Evolutionary conservation across 2,329 filamentous ascomycete species (phyloP).

Genomic region (Cadophora luteo-olivacea): DNA sequence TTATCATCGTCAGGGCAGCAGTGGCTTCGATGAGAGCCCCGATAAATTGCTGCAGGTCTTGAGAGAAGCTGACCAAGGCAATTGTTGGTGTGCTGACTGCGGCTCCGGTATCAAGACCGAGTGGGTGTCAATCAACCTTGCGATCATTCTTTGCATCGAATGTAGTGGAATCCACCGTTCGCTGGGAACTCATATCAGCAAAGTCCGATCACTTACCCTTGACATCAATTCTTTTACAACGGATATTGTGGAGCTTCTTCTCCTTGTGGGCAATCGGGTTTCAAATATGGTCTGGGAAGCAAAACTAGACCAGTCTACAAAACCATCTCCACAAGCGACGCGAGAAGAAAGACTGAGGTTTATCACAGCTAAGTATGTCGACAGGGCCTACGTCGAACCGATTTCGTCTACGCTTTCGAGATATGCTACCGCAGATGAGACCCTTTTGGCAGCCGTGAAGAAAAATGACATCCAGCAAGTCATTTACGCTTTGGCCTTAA

Average conservation of each 20-base stretch:
- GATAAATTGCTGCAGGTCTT: slow-evolving; percentile 87
- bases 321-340: slow-evolving; percentile 78
- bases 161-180: slow-evolving; percentile 98
- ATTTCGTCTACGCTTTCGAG: slow-evolving; percentile 77
- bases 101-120: slow-evolving; percentile 91
- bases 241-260: slow-evolving; percentile 92
- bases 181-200: slow-evolving; percentile 95
- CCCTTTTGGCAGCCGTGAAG: slow-evolving; percentile 90
- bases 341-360: slow-evolving; percentile 92
- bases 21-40: slow-evolving; percentile 79
- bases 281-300: slow-evolving; percentile 98
- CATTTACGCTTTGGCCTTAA: slow-evolving; percentile 85
- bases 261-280: slow-evolving; percentile 90
- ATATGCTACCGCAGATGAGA: slow-evolving; percentile 83
- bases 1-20: slow-evolving; percentile 72
- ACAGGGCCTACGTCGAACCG: slow-evolving; percentile 80
- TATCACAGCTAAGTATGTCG: slow-evolving; percentile 94
- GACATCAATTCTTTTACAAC: slow-evolving; percentile 96
- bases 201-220: slow-evolving; percentile 91
- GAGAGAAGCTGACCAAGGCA: slow-evolving; percentile 89
- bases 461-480: slow-evolving; percentile 95
- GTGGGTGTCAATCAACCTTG: slow-evolving; percentile 98
- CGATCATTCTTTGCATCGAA: slow-evolving; percentile 95
- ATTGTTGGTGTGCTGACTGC: slow-evolving; percentile 93
- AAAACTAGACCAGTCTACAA: slow-evolving; percentile 72